A percentile compares a stretch with the other conserved stretches of the same genome.
These are phyloP conservation scores for Sherardia arvensis DNA, from an alignment of 257 asterid species.

Conservation along the genomic window DNA sequence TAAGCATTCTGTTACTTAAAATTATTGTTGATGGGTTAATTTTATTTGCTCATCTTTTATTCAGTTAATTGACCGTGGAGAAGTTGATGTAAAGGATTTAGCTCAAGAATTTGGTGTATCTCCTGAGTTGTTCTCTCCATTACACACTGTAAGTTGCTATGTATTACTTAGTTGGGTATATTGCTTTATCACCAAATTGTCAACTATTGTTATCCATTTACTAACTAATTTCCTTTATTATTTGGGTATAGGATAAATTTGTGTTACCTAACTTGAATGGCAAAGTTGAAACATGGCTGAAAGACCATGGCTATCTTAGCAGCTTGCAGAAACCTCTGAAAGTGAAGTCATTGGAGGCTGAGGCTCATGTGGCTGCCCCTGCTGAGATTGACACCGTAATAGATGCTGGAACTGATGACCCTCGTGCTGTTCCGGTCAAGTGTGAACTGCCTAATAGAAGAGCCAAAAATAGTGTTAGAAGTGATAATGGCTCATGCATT, in stretches of 20 bases:
- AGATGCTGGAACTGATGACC: conserved; percentile 37
- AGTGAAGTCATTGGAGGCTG: conserved; percentile 33
- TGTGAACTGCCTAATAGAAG: conserved; percentile 71
- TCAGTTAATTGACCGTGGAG: conserved; percentile 76
- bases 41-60: conserved; percentile 9
- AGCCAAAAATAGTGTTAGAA: conserved; percentile 52
- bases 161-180: background rate
- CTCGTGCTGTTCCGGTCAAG: conserved; percentile 60
- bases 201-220: background rate
- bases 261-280: conserved; percentile 42
- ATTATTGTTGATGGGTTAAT: background rate
- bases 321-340: conserved; percentile 45
- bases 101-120: conserved; percentile 78
- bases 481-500: conserved; percentile 25
- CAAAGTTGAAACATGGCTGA: conserved; percentile 69
- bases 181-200: no score
- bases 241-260: conserved; percentile 39
- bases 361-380: conserved; percentile 25
- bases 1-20: background rate
- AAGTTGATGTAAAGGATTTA: conserved; percentile 54
- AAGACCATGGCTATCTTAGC: conserved; percentile 48
- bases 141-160: conserved; percentile 48
- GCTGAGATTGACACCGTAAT: conserved; percentile 36
- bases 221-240: background rate
- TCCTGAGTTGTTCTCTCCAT: conserved; percentile 44